Conservation (phyloP, 345 rosid genomes). For the thale cress (Arabidopsis thaliana) region DNA sequence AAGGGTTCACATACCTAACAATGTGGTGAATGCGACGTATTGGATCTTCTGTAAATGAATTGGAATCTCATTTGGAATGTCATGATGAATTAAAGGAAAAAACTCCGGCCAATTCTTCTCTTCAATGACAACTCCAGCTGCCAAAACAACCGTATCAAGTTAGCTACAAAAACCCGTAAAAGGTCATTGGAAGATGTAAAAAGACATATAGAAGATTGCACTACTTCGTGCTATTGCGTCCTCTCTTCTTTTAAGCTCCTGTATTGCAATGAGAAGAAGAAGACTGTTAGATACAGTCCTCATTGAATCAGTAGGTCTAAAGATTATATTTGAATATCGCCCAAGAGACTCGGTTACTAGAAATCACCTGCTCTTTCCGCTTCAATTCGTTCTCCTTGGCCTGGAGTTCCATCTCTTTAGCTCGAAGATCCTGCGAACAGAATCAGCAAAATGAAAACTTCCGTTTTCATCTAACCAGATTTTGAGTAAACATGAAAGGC, state of each 20-base stretch:
- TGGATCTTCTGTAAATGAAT: slow-evolving; percentile 82
- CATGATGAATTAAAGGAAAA: slow-evolving; percentile 95
- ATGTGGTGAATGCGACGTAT: slow-evolving; percentile 91
- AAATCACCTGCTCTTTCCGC: slow-evolving; percentile 78
- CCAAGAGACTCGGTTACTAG: slow-evolving; percentile 20
- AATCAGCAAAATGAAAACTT: slow-evolving; percentile 22
- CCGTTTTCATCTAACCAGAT: not conserved
- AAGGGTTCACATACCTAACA: slow-evolving; percentile 62
- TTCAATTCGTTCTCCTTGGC: slow-evolving; percentile 92
- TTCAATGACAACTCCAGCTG: slow-evolving; percentile 94
- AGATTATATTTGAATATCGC: not conserved
- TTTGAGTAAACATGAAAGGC: slow-evolving; percentile 16
- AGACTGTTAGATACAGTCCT: slow-evolving; percentile 10
- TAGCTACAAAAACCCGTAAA: slow-evolving; percentile 12
- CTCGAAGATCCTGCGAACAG: slow-evolving; percentile 68
- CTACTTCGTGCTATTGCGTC: slow-evolving; percentile 76
- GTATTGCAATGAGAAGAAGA: slow-evolving; percentile 35
- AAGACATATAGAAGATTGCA: slow-evolving; percentile 2
- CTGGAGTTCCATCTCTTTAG: slow-evolving; percentile 91
- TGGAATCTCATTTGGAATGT: slow-evolving; percentile 92
- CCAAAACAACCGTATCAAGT: slow-evolving; percentile 43
- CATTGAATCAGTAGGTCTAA: slow-evolving; percentile 28
- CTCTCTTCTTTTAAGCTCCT: slow-evolving; percentile 91
- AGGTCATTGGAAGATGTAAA: slow-evolving; percentile 21
- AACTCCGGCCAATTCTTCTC: slow-evolving; percentile 97